Base-by-base conservation (phyloP, 371 early-diverging fungal species). In the Coemansia sp. region DNA sequence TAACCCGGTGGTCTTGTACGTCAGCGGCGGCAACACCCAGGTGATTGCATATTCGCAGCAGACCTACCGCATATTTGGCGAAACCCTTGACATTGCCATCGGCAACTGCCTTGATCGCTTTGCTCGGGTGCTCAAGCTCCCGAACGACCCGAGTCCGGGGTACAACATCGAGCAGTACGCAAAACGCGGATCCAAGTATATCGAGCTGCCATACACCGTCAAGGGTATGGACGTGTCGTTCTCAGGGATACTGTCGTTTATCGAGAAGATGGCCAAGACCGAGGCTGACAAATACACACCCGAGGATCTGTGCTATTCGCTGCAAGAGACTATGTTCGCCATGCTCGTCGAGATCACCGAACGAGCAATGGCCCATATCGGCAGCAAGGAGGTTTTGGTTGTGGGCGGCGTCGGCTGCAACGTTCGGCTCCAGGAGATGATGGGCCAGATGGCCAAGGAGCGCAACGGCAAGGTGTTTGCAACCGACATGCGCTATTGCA, bases 201-300 rank as follows among this genome's bases (percentile, higher is more conserved):
- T 97, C 36, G 92, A 92, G 68, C 81, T 99, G 34, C 99, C 99
- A 1, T 99, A 99, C 77, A 83, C 90, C 0, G 99, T 99, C 68
- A 99, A 99, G 76, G 99, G 99, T 35, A 99, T 99, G 99, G 99
- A 99, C 71, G 95, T 99, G n/a, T 97, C 97, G 11, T 99, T 99
- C 75, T 92, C 93, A 3, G 99, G 99, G 5, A 94, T 99, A 39
- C 80, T 99, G 45, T 89, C 97, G 1, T 83, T 85, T 60, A 90
- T 99, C 52, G 97, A 97, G 69, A 74, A 77, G n/a, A 66, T 90
- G 7, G 93, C 92, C 1, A 83, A 86, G 56, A 63, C 58, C 2
- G 63, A 68, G 55, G 38, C 69, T 0, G 81, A 84, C 54, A 66
- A 76, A 58, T 80, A 87, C 20, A 84, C 90, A 4, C 84, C 87